Evolutionary conservation across 768 basidiomycete genomes (phyloP).

Genomic region (Hypsizygus marmoreus): DNA sequence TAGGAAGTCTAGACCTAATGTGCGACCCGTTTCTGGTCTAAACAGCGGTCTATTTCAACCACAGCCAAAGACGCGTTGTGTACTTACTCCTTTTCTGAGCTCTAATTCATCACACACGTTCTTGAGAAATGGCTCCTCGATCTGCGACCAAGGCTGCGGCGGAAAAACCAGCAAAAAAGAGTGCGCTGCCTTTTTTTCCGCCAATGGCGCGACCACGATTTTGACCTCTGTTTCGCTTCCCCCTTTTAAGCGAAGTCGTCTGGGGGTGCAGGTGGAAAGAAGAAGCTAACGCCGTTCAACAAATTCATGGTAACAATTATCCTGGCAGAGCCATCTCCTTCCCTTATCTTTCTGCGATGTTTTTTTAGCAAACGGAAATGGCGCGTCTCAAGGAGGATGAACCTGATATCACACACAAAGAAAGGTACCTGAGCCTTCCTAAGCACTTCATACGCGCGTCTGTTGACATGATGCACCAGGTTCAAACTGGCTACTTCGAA

Average conservation of each 20-base stretch:
- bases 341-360: slow-evolving; percentile 6
- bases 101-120: background rate
- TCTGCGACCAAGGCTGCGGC: slow-evolving; percentile 38
- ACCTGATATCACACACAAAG: slow-evolving; percentile 71
- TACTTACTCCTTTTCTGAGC: background rate
- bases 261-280: slow-evolving; percentile 49
- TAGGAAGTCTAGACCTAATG: background rate
- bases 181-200: slow-evolving; percentile 44
- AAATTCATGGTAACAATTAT: slow-evolving; percentile 56
- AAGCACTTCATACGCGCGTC: background rate
- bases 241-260: slow-evolving; percentile 50
- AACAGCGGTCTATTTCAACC: background rate
- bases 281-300: slow-evolving; percentile 74
- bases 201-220: slow-evolving; percentile 12
- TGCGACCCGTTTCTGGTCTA: slow-evolving; percentile 23
- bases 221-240: slow-evolving; percentile 17
- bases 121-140: slow-evolving; percentile 44
- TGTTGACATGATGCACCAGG: slow-evolving; percentile 31
- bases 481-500: slow-evolving; percentile 76
- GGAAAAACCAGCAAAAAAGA: slow-evolving; percentile 58
- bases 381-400: slow-evolving; percentile 76
- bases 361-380: slow-evolving; percentile 71
- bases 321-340: background rate
- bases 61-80: slow-evolving; percentile 5
- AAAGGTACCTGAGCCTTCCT: slow-evolving; percentile 51